These are phyloP conservation scores for Effrenium voratum DNA, from an alignment of 73 alveolate species.

Conservation along the genomic window DNA sequence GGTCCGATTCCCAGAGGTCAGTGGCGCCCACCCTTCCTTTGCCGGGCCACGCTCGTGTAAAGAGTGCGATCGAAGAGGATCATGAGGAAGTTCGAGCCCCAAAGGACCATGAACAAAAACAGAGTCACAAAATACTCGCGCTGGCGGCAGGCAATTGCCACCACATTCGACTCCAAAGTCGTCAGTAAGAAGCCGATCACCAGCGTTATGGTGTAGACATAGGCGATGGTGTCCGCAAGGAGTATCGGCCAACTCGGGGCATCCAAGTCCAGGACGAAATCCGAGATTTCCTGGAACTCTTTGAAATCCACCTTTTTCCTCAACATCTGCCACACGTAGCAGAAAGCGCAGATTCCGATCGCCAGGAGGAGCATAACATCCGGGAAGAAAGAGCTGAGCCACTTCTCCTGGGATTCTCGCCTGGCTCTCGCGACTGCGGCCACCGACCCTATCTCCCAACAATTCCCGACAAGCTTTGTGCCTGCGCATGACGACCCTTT, in stretches of 20 bases:
- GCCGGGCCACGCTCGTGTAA: constrained; percentile 29
- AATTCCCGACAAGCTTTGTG: not conserved
- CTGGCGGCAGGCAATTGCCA: constrained; percentile 5
- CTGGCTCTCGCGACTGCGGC: not conserved
- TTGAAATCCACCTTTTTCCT: not conserved
- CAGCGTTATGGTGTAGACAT: constrained; percentile 19
- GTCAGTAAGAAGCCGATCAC: constrained; percentile 56
- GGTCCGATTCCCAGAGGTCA: too few relatives aligned
- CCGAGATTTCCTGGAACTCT: not conserved
- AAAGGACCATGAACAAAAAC: constrained; percentile 44
- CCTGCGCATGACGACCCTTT: not conserved
- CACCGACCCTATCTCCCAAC: not conserved
- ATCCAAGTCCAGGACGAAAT: not conserved
- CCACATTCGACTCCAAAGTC: constrained; percentile 45
- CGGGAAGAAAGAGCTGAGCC: constrained; percentile 86
- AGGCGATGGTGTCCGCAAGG: constrained; percentile 10
- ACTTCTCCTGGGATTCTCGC: not conserved
- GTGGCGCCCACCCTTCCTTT: too few relatives aligned
- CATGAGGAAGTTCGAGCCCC: constrained; percentile 69
- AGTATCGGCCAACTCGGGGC: too few relatives aligned
- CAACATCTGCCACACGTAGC: not conserved
- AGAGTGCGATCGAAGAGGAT: constrained; percentile 37
- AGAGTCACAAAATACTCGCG: constrained; percentile 23
- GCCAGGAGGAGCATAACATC: constrained; percentile 13
- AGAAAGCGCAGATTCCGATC: not conserved